phyloP scores from a whole-genome alignment of 192 early-diverging fungal species.

The Spizellomyces punctatus region DNA sequence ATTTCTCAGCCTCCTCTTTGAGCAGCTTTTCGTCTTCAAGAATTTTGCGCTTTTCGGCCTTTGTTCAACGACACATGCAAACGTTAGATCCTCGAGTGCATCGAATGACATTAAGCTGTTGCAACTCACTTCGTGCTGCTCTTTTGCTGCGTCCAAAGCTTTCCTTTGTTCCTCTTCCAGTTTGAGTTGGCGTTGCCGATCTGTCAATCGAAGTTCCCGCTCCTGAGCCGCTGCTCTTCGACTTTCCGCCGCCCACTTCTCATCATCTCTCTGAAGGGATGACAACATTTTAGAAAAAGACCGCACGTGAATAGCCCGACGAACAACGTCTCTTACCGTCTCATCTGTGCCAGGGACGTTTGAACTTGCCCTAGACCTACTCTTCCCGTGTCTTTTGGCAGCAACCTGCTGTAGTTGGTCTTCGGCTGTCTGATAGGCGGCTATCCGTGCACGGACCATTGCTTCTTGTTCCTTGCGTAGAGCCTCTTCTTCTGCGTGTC shows the following conservation, averaged over 20 bases:
- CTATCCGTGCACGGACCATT: slow-evolving; percentile 7
- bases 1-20: slow-evolving; percentile 15
- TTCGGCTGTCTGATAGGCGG: slow-evolving; percentile 13
- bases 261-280: not conserved
- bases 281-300: not conserved
- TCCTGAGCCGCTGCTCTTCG: not conserved
- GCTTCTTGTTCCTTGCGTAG: slow-evolving; percentile 4
- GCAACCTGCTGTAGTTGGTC: slow-evolving; percentile 14
- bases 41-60: not conserved
- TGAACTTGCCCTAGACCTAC: no score
- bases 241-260: not conserved
- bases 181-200: not conserved
- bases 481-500: slow-evolving; percentile 13
- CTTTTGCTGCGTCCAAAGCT: slow-evolving; percentile 20
- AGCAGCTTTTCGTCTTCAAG: not conserved
- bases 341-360: not conserved
- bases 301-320: not conserved
- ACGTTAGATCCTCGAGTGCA: not conserved
- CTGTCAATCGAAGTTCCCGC: not conserved
- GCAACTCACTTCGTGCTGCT: not conserved
- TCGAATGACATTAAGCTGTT: not conserved
- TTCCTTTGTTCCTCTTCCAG: slow-evolving; percentile 7
- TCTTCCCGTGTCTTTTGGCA: no score
- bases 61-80: not conserved
- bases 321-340: slow-evolving; percentile 10